phyloP scores from a whole-genome alignment of 1,284 basidiomycete genomes.

The Mycosarcoma mackinlayi region DNA sequence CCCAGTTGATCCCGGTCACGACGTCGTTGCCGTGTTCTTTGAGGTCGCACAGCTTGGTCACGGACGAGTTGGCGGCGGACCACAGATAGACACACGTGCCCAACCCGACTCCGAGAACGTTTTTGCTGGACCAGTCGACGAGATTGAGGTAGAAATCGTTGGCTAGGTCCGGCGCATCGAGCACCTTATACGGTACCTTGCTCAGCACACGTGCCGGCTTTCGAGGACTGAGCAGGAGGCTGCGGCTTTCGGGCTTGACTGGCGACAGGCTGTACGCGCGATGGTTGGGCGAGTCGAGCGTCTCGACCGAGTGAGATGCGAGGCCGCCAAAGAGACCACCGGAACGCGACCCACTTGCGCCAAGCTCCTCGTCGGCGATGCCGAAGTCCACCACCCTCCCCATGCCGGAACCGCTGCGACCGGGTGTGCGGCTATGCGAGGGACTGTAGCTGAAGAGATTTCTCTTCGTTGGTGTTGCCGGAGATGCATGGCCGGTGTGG shows the following conservation, averaged over 20 bases:
- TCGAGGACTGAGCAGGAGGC: constrained; percentile 85
- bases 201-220: constrained; percentile 84
- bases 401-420: constrained; percentile 43
- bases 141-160: constrained; percentile 99
- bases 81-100: constrained; percentile 94
- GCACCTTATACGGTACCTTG: constrained; percentile 95
- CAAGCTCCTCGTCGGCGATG: constrained; percentile 37
- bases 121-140: constrained; percentile 95
- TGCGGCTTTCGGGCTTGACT: constrained; percentile 83
- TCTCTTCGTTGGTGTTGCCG: constrained; percentile 68
- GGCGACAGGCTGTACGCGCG: constrained; percentile 90
- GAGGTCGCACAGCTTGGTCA: constrained; percentile 91
- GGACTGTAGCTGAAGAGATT: constrained; percentile 71
- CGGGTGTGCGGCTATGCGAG: constrained; percentile 44
- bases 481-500: constrained; percentile 38
- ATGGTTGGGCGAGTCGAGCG: constrained; percentile 74
- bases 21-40: constrained; percentile 69
- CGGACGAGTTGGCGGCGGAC: constrained; percentile 91
- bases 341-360: constrained; percentile 18
- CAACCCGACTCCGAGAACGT: constrained; percentile 92
- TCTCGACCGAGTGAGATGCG: constrained; percentile 38
- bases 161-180: constrained; percentile 91
- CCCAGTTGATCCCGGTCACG: constrained; percentile 74
- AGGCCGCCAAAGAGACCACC: constrained; percentile 57
- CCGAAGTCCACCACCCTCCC: constrained; percentile 44